phyloP scores from a whole-genome alignment of 139 green algal species.

The Tetradesmus lagerheimii region DNA sequence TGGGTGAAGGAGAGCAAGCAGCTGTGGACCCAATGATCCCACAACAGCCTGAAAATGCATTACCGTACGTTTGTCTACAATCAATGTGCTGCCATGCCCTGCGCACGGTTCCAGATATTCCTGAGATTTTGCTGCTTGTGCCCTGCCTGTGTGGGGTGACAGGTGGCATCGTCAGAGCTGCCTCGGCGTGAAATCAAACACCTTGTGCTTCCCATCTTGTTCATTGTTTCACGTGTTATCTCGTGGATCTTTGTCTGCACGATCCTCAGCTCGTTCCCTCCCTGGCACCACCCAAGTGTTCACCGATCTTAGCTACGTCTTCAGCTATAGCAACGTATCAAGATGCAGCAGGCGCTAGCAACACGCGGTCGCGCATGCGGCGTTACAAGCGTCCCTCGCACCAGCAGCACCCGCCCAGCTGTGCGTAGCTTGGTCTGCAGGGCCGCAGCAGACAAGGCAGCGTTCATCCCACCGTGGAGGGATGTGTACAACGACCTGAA shows the following conservation, averaged over 20 bases:
- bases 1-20: too few relatives aligned
- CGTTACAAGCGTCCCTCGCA: background rate
- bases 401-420: constrained; percentile 15
- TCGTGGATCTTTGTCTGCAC: background rate
- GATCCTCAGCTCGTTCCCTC: background rate
- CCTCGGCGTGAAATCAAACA: background rate
- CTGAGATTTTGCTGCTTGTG: constrained; percentile 9
- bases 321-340: background rate
- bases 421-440: constrained; percentile 2
- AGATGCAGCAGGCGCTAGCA: constrained; percentile 4
- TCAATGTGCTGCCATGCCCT: background rate
- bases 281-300: background rate
- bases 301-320: background rate
- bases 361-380: background rate
- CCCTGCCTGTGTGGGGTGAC: background rate
- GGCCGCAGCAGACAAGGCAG: constrained; percentile 16
- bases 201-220: background rate
- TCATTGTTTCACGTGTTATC: background rate
- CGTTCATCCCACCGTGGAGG: constrained; percentile 44
- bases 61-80: too few relatives aligned
- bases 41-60: too few relatives aligned
- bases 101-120: background rate
- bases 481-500: constrained; percentile 23
- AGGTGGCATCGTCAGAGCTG: background rate
- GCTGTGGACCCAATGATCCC: too few relatives aligned